Evolutionary conservation across 768 basidiomycete genomes (phyloP).

Genomic region (Collybia sordida): DNA sequence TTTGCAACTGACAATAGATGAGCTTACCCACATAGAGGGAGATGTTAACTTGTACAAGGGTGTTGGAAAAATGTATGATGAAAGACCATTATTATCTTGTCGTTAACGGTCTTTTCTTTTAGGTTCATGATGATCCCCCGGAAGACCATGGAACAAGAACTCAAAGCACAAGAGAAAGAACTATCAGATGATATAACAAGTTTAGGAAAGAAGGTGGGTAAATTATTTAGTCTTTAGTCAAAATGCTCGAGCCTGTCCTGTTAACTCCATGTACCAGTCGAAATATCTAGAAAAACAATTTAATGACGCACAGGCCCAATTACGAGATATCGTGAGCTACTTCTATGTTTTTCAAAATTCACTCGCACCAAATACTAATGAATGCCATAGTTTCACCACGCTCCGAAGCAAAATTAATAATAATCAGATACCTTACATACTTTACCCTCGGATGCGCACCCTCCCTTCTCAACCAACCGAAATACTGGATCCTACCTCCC

Average conservation of each 20-base stretch:
- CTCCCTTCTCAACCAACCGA: too few species aligned
- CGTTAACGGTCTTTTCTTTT: not conserved
- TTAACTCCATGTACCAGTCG: slow-evolving; percentile 40
- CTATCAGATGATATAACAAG: slow-evolving; percentile 79
- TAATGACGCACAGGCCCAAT: slow-evolving; percentile 83
- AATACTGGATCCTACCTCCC: too few species aligned
- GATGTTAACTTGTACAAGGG: slow-evolving; percentile 89
- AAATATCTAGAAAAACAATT: slow-evolving; percentile 95
- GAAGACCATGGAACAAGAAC: slow-evolving; percentile 71
- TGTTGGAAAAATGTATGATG: slow-evolving; percentile 88
- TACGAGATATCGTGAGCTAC: slow-evolving; percentile 76
- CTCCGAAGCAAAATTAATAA: slow-evolving; percentile 36
- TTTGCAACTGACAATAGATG: slow-evolving; percentile 84
- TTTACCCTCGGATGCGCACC: slow-evolving; percentile 1
- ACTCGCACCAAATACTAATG: not conserved
- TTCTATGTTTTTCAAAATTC: not conserved
- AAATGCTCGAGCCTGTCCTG: not conserved
- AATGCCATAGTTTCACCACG: slow-evolving; percentile 53
- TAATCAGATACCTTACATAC: not conserved
- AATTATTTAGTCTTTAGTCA: not conserved
- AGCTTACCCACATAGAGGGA: slow-evolving; percentile 69
- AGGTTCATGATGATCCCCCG: slow-evolving; percentile 94
- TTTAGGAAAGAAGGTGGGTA: slow-evolving; percentile 79
- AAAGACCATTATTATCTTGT: not conserved
- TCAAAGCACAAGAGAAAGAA: slow-evolving; percentile 79